A percentile compares a stretch with the other conserved stretches of the same genome.
Conservation (phyloP, 306 rosid species). For the Medicago arabica region DNA sequence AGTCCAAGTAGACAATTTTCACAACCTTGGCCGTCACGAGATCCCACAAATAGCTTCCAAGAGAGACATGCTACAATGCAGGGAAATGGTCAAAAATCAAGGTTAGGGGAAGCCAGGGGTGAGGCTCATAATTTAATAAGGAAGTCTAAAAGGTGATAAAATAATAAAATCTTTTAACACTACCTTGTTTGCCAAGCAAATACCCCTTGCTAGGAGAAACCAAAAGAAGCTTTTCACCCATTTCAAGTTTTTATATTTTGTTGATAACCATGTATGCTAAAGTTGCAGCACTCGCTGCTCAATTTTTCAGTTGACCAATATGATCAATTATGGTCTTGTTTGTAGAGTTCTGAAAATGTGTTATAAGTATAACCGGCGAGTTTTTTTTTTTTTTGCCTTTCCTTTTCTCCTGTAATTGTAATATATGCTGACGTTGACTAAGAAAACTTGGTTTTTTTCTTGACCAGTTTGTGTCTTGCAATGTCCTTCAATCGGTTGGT, state of each 20-base stretch:
- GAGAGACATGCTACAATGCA: conserved; percentile 64
- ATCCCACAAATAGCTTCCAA: conserved; percentile 49
- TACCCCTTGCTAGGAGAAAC: conserved; percentile 13
- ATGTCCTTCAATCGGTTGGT: not conserved
- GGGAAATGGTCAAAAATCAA: conserved; percentile 68
- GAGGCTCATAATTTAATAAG: conserved; percentile 64
- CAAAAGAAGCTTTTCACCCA: conserved; percentile 25
- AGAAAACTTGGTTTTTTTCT: conserved; percentile 32
- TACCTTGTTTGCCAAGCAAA: conserved; percentile 17
- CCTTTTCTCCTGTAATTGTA: conserved; percentile 43
- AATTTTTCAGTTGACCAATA: conserved; percentile 40
- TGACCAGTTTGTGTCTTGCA: conserved; percentile 13
- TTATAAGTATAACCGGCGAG: conserved; percentile 40
- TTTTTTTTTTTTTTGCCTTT: not conserved
- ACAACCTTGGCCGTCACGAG: conserved; percentile 77
- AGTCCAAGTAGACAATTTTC: conserved; percentile 88
- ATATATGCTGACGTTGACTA: conserved; percentile 38
- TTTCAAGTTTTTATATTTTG: conserved; percentile 23
- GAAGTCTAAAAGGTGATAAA: conserved; percentile 65
- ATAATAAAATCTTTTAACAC: conserved; percentile 10
- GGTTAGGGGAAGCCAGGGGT: conserved; percentile 73
- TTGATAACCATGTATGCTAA: conserved; percentile 44
- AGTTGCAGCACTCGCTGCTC: conserved; percentile 54
- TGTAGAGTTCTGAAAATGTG: conserved; percentile 44
- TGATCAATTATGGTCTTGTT: conserved; percentile 38